Conservation (phyloP, 2,329 filamentous ascomycete genomes). For the Thermomyces lanuginosus region DNA sequence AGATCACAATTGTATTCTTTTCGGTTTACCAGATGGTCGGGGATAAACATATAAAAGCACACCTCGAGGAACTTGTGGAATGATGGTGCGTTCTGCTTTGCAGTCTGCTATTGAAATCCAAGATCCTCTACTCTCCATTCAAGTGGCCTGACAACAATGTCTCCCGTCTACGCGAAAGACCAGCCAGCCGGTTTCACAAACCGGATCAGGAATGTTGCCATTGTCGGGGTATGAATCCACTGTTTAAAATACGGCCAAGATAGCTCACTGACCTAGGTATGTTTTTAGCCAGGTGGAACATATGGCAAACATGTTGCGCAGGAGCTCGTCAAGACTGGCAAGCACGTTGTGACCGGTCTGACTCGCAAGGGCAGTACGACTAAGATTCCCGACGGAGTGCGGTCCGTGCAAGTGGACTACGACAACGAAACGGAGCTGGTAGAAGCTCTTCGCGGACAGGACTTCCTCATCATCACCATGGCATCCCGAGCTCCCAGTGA, state of each 20-base stretch:
- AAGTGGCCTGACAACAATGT: too few relatives aligned
- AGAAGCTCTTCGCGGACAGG: constrained; percentile 36
- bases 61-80: too few relatives aligned
- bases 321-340: constrained; percentile 2
- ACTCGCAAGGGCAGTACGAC: constrained; percentile 1
- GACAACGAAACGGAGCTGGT: constrained; percentile 25
- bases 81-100: too few relatives aligned
- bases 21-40: too few relatives aligned
- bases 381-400: background rate
- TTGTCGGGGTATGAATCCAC: constrained; percentile 28
- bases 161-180: constrained; percentile 4
- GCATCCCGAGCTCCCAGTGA: constrained; percentile 27
- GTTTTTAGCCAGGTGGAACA: constrained; percentile 2
- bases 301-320: constrained; percentile 1
- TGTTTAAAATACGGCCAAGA: too few relatives aligned
- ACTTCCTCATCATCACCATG: constrained; percentile 44
- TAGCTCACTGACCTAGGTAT: too few relatives aligned
- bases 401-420: constrained; percentile 1
- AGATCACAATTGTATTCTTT: too few relatives aligned
- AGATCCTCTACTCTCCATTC: too few relatives aligned
- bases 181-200: constrained; percentile 12
- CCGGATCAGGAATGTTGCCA: constrained; percentile 21
- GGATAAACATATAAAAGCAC: too few relatives aligned
- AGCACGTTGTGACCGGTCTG: constrained; percentile 3
- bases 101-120: too few relatives aligned